A percentile compares a stretch with the other conserved stretches of the same genome.
phyloP scores from a whole-genome alignment of 2,329 filamentous ascomycete species.

The Aspergillus pseudoviridinutans region DNA sequence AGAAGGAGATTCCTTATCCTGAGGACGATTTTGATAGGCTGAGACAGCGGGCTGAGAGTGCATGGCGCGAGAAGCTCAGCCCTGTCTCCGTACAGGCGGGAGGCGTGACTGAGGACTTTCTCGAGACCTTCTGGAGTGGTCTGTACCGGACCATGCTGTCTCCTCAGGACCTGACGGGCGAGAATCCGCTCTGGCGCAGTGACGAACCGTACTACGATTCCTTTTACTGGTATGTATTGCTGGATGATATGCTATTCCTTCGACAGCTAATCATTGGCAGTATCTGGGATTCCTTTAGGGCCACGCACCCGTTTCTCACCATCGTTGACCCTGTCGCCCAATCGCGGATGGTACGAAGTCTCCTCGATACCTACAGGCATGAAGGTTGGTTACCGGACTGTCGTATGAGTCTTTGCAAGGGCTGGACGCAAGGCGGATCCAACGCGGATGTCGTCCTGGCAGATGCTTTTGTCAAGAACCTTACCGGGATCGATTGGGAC shows the following conservation, averaged over 20 bases:
- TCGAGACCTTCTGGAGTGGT: slow-evolving; percentile 63
- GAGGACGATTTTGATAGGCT: slow-evolving; percentile 43
- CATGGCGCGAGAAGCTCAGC: neutral
- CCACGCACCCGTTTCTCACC: slow-evolving; percentile 65
- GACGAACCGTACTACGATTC: slow-evolving; percentile 68
- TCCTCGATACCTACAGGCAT: slow-evolving; percentile 68
- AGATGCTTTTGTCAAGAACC: slow-evolving; percentile 65
- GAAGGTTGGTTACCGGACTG: slow-evolving; percentile 70
- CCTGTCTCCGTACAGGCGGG: neutral
- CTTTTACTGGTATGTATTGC: slow-evolving; percentile 58
- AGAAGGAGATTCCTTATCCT: slow-evolving; percentile 55
- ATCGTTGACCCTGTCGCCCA: slow-evolving; percentile 61
- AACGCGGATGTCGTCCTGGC: slow-evolving; percentile 68
- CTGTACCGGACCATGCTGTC: slow-evolving; percentile 68
- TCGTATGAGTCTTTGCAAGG: slow-evolving; percentile 66
- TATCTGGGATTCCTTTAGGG: slow-evolving; percentile 68
- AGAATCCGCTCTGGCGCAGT: slow-evolving; percentile 64
- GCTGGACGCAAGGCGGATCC: slow-evolving; percentile 67
- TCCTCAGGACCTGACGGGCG: slow-evolving; percentile 68
- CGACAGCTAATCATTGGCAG: slow-evolving; percentile 18
- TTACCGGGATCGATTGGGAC: slow-evolving; percentile 62
- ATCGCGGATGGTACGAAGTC: slow-evolving; percentile 61
- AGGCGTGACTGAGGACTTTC: slow-evolving; percentile 4
- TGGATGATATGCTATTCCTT: neutral
- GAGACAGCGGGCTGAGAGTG: neutral